Percentiles rank a stretch among this genome's conserved stretches.
Conservation (phyloP, 441 rosid genomes). For the Gossypium trilobum region DNA sequence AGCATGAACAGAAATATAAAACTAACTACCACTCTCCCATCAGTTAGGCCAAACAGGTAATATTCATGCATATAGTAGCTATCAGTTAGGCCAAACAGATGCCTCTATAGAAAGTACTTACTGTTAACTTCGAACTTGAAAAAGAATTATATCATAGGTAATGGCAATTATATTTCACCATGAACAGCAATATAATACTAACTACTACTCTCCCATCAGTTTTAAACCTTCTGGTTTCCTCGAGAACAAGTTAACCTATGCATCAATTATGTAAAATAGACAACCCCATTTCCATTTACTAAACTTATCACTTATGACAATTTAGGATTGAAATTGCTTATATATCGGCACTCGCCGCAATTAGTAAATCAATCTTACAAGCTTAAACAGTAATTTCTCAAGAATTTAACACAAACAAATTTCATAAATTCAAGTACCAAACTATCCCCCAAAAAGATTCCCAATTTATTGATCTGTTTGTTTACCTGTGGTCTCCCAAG, state of each 20-base stretch:
- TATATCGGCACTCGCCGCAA: neutral
- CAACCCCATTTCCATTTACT: neutral
- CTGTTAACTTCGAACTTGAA: neutral
- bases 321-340: neutral
- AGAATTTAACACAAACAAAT: neutral
- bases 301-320: neutral
- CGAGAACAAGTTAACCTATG: neutral
- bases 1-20: neutral
- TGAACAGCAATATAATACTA: neutral
- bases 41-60: neutral
- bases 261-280: neutral
- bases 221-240: neutral
- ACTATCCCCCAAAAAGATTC: neutral
- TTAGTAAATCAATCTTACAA: neutral
- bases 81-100: neutral
- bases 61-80: neutral
- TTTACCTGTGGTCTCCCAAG: slow-evolving; percentile 63
- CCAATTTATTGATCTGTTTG: neutral
- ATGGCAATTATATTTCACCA: neutral
- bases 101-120: neutral
- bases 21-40: neutral
- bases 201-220: neutral
- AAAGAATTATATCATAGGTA: neutral
- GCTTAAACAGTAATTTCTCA: neutral
- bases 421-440: neutral